Conservation (phyloP, 2,329 filamentous ascomycete species). For the Acarospora socialis region DNA sequence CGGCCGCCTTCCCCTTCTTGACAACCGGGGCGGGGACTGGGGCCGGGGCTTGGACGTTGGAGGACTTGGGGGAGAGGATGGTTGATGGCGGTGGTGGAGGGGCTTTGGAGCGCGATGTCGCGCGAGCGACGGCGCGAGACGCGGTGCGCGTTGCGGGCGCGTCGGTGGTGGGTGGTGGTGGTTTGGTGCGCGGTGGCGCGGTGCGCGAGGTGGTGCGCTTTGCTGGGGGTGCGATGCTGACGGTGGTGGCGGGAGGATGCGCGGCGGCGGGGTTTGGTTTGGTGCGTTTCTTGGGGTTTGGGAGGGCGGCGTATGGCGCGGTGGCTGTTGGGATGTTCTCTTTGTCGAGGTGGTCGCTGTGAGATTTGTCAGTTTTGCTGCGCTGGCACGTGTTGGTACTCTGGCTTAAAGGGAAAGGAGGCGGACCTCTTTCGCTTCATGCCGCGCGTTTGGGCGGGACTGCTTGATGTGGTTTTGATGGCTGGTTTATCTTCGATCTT, state of each 20-base stretch:
- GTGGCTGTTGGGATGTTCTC: conserved; percentile 46
- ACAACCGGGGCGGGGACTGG: conserved; percentile 34
- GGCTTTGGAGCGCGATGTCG: no score
- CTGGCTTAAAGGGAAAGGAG: conserved; percentile 14
- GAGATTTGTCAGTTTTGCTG: conserved; percentile 14
- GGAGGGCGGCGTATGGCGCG: conserved; percentile 33
- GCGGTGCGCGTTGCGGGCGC: no score
- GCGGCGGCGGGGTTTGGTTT: conserved; percentile 28
- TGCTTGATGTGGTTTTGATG: neutral
- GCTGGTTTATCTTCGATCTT: neutral
- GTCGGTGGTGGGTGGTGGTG: no score
- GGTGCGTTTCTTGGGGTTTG: conserved; percentile 55
- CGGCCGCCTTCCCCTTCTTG: conserved; percentile 34
- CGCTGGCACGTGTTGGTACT: no score
- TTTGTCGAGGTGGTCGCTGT: conserved; percentile 59
- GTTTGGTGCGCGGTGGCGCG: no score
- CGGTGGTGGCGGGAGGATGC: conserved; percentile 21
- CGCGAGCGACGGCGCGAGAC: no score
- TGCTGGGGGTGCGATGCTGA: conserved; percentile 27
- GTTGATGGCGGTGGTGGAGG: conserved; percentile 28
- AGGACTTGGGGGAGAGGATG: conserved; percentile 68
- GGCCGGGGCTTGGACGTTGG: conserved; percentile 45
- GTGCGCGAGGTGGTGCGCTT: conserved; percentile 30
- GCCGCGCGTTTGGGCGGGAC: conserved; percentile 1
- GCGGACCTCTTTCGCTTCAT: conserved; percentile 15